phyloP scores from a whole-genome alignment of 495 filamentous ascomycete genomes.

The Penicillium dipodomyicola region DNA sequence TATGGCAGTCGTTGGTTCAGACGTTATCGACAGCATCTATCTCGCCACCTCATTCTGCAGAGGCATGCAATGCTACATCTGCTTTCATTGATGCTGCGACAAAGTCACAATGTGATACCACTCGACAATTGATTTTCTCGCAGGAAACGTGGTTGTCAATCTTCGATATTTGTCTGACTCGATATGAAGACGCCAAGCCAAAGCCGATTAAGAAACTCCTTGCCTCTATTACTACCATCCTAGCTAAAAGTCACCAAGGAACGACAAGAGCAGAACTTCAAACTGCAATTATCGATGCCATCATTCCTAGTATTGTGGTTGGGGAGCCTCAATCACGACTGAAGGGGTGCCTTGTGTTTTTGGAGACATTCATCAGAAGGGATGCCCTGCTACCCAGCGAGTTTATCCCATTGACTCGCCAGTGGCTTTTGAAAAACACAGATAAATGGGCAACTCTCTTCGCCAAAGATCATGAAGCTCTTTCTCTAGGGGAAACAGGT shows the following conservation, averaged over 20 bases:
- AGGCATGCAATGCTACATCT: constrained; percentile 47
- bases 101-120: constrained; percentile 32
- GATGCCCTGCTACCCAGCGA: constrained; percentile 32
- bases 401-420: constrained; percentile 29
- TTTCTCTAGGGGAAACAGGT: constrained; percentile 23
- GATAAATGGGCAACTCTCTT: constrained; percentile 32
- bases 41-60: constrained; percentile 40
- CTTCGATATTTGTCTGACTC: constrained; percentile 70
- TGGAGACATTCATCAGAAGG: constrained; percentile 45
- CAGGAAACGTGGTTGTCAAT: constrained; percentile 53
- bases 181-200: constrained; percentile 69
- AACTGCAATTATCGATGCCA: constrained; percentile 23
- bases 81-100: constrained; percentile 48
- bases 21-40: constrained; percentile 41
- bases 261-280: constrained; percentile 23
- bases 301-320: constrained; percentile 39
- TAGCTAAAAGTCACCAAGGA: constrained; percentile 48
- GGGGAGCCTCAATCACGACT: constrained; percentile 41
- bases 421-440: constrained; percentile 36
- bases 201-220: constrained; percentile 75
- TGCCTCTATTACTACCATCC: constrained; percentile 52
- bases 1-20: constrained; percentile 39
- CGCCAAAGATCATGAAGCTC: constrained; percentile 31
- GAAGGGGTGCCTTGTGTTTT: constrained; percentile 41
- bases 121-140: constrained; percentile 45